Base-by-base conservation (phyloP, 768 basidiomycete genomes). In the Glaciozyma martinii region DNA sequence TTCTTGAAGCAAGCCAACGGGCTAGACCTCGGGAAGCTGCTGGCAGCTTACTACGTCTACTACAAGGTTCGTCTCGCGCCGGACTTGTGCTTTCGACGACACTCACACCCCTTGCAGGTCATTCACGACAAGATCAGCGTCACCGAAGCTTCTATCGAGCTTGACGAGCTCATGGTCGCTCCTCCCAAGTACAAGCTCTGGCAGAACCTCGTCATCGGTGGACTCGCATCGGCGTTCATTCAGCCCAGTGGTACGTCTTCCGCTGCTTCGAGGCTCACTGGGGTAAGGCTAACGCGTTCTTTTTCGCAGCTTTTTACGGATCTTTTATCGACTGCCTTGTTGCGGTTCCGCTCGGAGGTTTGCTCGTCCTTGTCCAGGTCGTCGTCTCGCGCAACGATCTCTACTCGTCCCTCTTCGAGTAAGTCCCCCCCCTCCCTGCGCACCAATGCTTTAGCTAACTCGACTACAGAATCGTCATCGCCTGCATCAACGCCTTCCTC, bases 41-140 rank as follows among this genome's bases (percentile, higher is more conserved):
- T 83, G 9, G 33, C 66, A 33, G 70, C 70, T 0, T 71, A 67
- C 60, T 46, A 59, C 23, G 56, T 71, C 52, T 71, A 71, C 59
- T 71, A 63, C 61, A 65, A 58, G 47, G 74, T 79, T 74, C 91
- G 15, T 86, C 86, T 19, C 21, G 47, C 12, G 33, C 13, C 32
- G 47, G 37, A 30, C 9, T 19, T 25, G 71, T 40, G 3, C 37
- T 1, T 56, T 53, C 23, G 46, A 27, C 62, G 8, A 9, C 43
- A 19, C n/a, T 54, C 18, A 19, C 18, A 23, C 23, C 7, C 19
- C 29, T 54, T 16, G 29, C 30, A 23, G 66, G 89, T 90, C 69
- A 89, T 89, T n/a, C 87, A 90, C 71, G 89, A 92, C 73, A 80
- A 84, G 49, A 79, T 87, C 56, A 85, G 84, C 0, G 89, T 89